phyloP scores from a whole-genome alignment of 2,329 filamentous ascomycete genomes.

The Hortaea werneckii region DNA sequence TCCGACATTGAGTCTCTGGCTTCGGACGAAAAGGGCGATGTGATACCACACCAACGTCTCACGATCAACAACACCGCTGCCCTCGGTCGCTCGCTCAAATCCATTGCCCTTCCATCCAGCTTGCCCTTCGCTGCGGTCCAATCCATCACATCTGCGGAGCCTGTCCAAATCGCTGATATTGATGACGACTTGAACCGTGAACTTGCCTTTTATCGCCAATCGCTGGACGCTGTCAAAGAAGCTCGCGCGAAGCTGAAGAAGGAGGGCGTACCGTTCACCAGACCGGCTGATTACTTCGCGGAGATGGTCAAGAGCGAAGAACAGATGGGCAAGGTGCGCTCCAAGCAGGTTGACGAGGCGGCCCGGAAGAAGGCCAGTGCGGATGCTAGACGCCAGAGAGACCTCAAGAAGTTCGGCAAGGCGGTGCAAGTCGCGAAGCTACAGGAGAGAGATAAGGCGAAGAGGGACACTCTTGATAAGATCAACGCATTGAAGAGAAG shows the following conservation, averaged over 20 bases:
- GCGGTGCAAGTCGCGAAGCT: slow-evolving; percentile 93
- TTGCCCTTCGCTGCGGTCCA: slow-evolving; percentile 79
- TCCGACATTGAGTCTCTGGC: slow-evolving; percentile 73
- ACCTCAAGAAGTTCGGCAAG: slow-evolving; percentile 98
- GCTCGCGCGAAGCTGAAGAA: slow-evolving; percentile 67
- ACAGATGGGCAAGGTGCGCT: slow-evolving; percentile 95
- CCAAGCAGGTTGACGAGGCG: slow-evolving; percentile 84
- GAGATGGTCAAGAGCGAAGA: slow-evolving; percentile 99
- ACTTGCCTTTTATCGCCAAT: slow-evolving; percentile 85
- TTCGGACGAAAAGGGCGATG: slow-evolving; percentile 73
- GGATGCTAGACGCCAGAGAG: slow-evolving; percentile 82
- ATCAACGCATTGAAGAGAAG: slow-evolving; percentile 92
- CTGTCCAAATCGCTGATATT: slow-evolving; percentile 68
- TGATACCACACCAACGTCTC: slow-evolving; percentile 81
- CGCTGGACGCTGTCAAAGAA: slow-evolving; percentile 63
- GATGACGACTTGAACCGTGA: slow-evolving; percentile 89
- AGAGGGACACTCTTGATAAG: slow-evolving; percentile 88
- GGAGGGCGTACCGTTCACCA: slow-evolving; percentile 75
- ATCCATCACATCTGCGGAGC: slow-evolving; percentile 56
- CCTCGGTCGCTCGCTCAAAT: slow-evolving; percentile 67
- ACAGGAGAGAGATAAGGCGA: slow-evolving; percentile 86
- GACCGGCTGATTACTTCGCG: slow-evolving; percentile 91
- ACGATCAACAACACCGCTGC: slow-evolving; percentile 96
- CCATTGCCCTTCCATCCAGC: slow-evolving; percentile 60
- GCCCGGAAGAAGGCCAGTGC: slow-evolving; percentile 83